Evolutionary conservation across 2,329 filamentous ascomycete genomes (phyloP), one percentile per base, ranked within the genome.

Genomic region (Claviceps africana): DNA sequence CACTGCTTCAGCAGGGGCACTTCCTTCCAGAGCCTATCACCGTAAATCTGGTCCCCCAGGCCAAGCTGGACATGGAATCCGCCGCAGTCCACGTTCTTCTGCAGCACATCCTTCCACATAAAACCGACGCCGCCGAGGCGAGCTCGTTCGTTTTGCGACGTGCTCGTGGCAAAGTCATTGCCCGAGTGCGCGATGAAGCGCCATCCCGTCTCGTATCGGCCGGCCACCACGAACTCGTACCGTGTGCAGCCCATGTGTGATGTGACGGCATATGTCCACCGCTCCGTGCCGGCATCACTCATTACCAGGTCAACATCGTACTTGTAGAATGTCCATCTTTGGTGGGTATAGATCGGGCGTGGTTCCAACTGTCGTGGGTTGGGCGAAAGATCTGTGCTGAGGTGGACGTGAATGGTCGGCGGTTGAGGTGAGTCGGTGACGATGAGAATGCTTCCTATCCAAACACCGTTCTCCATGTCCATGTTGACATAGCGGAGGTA

Each of bases 51-150:
- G 55, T 93, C 88, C 52, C 93, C 93, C 4, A 96, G 72, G 15
- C 91, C 93, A 8, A 98, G 75, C 63, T 98, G 93, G 7, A 88
- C 84, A 62, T 98, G 93, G 67, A 97, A 98, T 1, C 93, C 93
- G 52, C 90, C 89, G 59, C 90, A 95, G 60, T 98, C 93, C 30
- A 90, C 82, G 61, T 98, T 95, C 75, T 96, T 96, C 69, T 96
- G 89, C 64, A 98, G 76, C 30, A 98, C 90, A 61, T 98, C 93
- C 63, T 96, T 97, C 93, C 93, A 98, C 91, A 98, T 95, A 64
- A 93, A 87, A 0, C 90, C 88, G 1, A 94, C 79, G 1, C 93
- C 93, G 31, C 93, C 93, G 1, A 97, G 77, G 60, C 85, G 87
- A 33, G 83, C 81, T 44, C 91, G 80, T 60, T 98, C 93, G 55